Conservation (phyloP, 495 filamentous ascomycete genomes). For the Articulospora tetracladia region DNA sequence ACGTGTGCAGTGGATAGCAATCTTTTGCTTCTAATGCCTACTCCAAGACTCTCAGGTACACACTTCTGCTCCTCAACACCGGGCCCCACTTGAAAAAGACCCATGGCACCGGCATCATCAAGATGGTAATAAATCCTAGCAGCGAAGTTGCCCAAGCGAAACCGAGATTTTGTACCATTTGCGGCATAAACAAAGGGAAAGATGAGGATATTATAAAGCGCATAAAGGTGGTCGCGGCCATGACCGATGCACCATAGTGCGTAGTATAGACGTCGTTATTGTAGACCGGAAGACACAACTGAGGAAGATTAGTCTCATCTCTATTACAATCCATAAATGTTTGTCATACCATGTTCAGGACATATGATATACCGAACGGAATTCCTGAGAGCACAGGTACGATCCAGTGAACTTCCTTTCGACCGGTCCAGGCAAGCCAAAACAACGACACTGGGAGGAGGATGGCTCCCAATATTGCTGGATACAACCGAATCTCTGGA, state of each 20-base stretch:
- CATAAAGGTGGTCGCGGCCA: conserved; percentile 58
- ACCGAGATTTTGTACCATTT: conserved; percentile 36
- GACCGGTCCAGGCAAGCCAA: conserved; percentile 43
- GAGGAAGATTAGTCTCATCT: too few species aligned
- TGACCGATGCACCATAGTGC: conserved; percentile 53
- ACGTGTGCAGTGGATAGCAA: too few species aligned
- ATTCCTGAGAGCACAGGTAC: conserved; percentile 47
- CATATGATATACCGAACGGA: conserved; percentile 41
- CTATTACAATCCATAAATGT: background rate
- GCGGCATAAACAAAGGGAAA: conserved; percentile 61
- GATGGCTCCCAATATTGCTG: conserved; percentile 56
- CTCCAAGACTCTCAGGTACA: background rate
- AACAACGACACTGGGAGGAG: conserved; percentile 46
- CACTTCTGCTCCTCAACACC: background rate
- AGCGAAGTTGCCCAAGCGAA: conserved; percentile 55
- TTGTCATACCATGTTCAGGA: background rate
- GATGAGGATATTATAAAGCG: conserved; percentile 56
- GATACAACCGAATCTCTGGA: conserved; percentile 52
- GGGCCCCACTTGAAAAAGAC: conserved; percentile 9
- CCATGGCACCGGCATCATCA: conserved; percentile 50
- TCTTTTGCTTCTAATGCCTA: background rate
- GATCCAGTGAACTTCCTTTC: conserved; percentile 34
- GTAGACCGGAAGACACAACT: conserved; percentile 32
- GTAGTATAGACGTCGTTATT: conserved; percentile 54
- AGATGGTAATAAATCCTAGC: conserved; percentile 52